Base-by-base conservation (phyloP, 2,329 filamentous ascomycete species). In the Geosmithia putterillii region DNA sequence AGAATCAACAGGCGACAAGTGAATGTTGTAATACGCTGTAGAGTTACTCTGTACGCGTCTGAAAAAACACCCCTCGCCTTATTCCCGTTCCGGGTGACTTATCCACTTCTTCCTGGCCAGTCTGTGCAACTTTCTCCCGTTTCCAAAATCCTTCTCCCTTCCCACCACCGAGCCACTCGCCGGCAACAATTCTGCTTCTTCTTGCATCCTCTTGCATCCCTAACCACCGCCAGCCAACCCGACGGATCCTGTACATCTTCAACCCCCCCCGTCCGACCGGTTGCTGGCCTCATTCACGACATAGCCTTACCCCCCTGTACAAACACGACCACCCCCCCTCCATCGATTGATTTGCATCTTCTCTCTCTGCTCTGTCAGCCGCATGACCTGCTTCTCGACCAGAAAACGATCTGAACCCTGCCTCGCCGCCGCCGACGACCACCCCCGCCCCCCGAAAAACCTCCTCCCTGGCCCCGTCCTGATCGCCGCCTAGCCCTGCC, bases 91-190 rank as follows among this genome's bases (percentile, higher is more conserved):
- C 41, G 46, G 2, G 17, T 21, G 10, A 7, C 10, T 25, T 32
- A 32, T 32, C 28, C 28, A 32, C 28, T 63, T 51, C 8, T 60
- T 48, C 53, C 61, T 59, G 19, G 41, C 44, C n/a, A 20, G 34
- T 37, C 14, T 41, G 22, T 41, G 44, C 40, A 39, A 40, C n/a
- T 45, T 42, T 40, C 36, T 43, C 44, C 42, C 41, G 38, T 42
- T 46, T 45, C 42, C 41, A 22, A 43, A 48, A 46, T 37, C 42
- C 43, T 42, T 42, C 44, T 46, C 43, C 44, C 46, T 43, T 47
- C 47, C 38, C 38, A 37, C 43, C 48, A 44, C 49, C 45, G 46
- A 12, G 15, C 18, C 34, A 36, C 34, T 17, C 15, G 18, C 15
- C 34, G 7, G 34, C 34, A 7, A 36, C 34, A n/a, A 12, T 36